Evolutionary conservation across 2,329 filamentous ascomycete genomes (phyloP), one percentile per base, ranked within the genome.

Genomic region (Epichloe uncinata): DNA sequence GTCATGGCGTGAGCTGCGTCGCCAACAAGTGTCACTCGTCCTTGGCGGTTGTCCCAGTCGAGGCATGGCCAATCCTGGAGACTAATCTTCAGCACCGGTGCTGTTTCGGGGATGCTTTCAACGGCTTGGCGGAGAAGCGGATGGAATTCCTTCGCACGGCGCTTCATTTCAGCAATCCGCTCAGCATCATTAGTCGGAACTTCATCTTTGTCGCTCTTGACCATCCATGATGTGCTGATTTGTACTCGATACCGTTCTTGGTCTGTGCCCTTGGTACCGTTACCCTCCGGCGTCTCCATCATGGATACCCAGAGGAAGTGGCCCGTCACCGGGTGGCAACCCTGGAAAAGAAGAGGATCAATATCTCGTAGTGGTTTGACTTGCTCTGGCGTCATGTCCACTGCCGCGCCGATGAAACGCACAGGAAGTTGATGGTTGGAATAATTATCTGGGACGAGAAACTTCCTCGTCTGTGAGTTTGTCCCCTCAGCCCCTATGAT

Each of bases 1-100:
- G 74, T 76, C 75, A 79, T 79, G n/a, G 75, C 71, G 58, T 79
- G 75, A 0, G 75, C 75, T 2, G 75, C 70, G 57, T 79, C 77
- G 3, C 77, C 76, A 4, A 71, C 64, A 1, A 79, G 59, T 1
- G 73, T 73, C 3, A 73, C 68, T 1, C 65, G 62, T 3, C 73
- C 73, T 40, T 60, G 57, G 12, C 56, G 58, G 45, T 70, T 70
- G 51, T 70, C 61, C 71, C 72, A 75, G 6, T 60, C 57, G 2
- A 60, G 61, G 26, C 59, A 63, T 0, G 65, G 66, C 53, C 67
- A 64, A 54, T 71, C 68, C 38, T 63, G 60, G 3, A 67, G 52
- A 3, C 62, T 61, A 3, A 69, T 61, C 34, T 68, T 63, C 12
- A 64, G 64, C 3, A 65, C 61, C 6, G 64, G 60, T 0, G 63